Conservation (phyloP, 352 stramenopile species). For the Vaucheria bursata region DNA sequence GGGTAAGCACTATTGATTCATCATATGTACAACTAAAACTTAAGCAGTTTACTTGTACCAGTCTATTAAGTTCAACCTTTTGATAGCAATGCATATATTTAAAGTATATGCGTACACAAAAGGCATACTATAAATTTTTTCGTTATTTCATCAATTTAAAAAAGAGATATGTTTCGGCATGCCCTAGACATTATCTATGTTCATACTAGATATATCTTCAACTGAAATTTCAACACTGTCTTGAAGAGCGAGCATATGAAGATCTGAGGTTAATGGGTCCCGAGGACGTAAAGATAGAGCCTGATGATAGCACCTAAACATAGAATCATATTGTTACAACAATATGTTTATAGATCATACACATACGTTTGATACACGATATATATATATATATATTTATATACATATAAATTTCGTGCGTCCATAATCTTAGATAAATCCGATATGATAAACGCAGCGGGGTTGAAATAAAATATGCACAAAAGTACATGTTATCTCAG, state of each 20-base stretch:
- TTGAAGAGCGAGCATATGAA: constrained; percentile 33
- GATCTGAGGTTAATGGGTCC: constrained; percentile 38
- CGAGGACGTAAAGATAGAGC: constrained; percentile 29
- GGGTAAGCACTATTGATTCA: too few relatives aligned
- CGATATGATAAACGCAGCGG: not conserved
- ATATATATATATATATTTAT: not conserved
- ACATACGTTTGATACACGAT: not conserved
- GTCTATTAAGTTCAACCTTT: too few relatives aligned
- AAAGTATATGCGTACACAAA: too few relatives aligned
- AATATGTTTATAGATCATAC: not conserved
- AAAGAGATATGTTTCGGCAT: too few relatives aligned
- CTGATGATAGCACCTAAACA: constrained; percentile 56
- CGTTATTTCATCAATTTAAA: too few relatives aligned
- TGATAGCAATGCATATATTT: too few relatives aligned
- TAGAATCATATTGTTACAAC: not conserved
- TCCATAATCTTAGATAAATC: not conserved
- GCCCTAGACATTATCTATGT: too few relatives aligned
- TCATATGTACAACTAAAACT: too few relatives aligned
- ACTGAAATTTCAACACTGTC: too few relatives aligned
- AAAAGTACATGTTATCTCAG: not conserved
- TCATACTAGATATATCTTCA: too few relatives aligned
- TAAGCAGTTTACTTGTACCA: too few relatives aligned
- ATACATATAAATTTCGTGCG: not conserved
- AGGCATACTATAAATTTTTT: too few relatives aligned
- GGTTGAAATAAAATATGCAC: not conserved